Base-by-base conservation (phyloP, 2,329 filamentous ascomycete genomes). In the Pezicula neosporulosa region DNA sequence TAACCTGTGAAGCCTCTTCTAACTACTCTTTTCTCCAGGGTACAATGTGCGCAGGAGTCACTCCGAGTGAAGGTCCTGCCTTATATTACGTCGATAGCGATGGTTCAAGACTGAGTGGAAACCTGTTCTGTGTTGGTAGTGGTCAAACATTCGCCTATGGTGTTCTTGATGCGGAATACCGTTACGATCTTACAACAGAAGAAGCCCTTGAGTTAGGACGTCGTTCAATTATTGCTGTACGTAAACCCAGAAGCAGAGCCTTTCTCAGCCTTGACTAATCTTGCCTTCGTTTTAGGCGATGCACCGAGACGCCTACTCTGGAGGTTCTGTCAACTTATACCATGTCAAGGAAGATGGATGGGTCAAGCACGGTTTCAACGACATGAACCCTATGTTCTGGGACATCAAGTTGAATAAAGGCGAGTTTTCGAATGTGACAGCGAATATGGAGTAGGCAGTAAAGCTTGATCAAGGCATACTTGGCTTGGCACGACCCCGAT, bases 311-410 rank as follows among this genome's bases (percentile, higher is more conserved):
- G 94, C 94, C n/a, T 99, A 89, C 81, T 97, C 94, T 21, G 94
- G 94, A 78, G 94, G 94, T 61, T 97, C 84, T 77, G 97, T 99
- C 81, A 99, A 99, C 77, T 70, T 97, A 68, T 99, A 99, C 75
- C 94, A 99, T 68, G 92, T 99, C 70, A 97, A 97, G 85, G 93
- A 99, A 78, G 87, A 91, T 16, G 94, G 94, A 63, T 99, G 94
- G 94, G 92, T 96, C 66, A 96, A 96, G 82, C 93, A 97, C 69
- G 94, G 94, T 56, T 99, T 99, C 81, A 91, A 79, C 68, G 94
- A 99, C 73, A 97, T 93, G 63, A 97, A 97, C 78, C 93, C 93
- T 42, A 96, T 97, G 69, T 99, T 99, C 86, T 99, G 94, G 94
- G 88, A 96, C 80, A 97, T 92, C 46, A 99, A 99, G 85, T 75